Base-by-base conservation (phyloP, 352 stramenopile genomes). In the Phytopythium litorale region DNA sequence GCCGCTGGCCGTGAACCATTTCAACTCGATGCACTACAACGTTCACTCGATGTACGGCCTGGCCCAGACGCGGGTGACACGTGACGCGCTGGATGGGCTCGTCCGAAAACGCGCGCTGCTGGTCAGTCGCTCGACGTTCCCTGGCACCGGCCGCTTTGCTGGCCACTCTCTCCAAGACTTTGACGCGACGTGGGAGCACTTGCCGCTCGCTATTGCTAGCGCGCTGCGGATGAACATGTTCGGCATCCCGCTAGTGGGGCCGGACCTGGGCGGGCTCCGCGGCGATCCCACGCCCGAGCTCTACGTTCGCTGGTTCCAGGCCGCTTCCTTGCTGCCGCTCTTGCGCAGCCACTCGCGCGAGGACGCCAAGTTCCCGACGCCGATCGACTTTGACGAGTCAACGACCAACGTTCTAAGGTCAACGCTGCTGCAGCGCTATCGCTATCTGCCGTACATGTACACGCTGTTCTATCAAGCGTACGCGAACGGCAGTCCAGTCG, bases 391-490 rank as follows among this genome's bases (percentile, higher is more conserved):
- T 37, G 81, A 91, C 42, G 67, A 72, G 0, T 70, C 89, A 19
- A 68, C 81, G 0, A 57, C 84, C 12, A 91, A 93, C 51, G 82
- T 88, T 40, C 63, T 92, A 19, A 75, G 87, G 1, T 68, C 79
- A 6, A 82, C 75, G 21, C 54, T 96, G 50, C 48, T 89, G 30
- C 71, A 65, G 15, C 82, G 89, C 1, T 96, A 95, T 56, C 63
- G 67, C 1, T 81, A 91, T 30, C 58, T 96, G 35, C 87, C 89
- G n/a, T 95, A 92, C 66, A 74, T 95, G 68, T 96, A 96, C 64
- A 91, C 89, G 25, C 74, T 89, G 46, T 83, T 96, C 28, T 93
- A 78, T 60, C 60, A 72, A 28, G 83, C 88, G 0, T 70, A 89
- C 56, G 50, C 48, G 0, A 53, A 64, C 4, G 88, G 88, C 0